Evolutionary conservation across 2,329 filamentous ascomycete genomes (phyloP), one percentile per base, ranked within the genome.

Genomic region (Colletotrichum noveboracense): DNA sequence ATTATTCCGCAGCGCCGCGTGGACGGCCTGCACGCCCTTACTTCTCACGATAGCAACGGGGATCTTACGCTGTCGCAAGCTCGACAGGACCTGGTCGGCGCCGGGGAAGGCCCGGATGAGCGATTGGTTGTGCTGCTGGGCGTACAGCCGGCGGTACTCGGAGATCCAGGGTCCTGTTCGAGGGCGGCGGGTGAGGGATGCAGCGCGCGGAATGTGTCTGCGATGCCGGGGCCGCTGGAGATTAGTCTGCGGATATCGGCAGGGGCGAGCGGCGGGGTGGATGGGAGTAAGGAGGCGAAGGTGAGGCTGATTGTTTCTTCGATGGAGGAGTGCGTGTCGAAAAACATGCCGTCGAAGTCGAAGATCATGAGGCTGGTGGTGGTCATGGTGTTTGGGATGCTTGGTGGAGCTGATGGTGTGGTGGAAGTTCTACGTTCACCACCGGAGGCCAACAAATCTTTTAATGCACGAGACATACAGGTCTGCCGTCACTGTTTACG

Each of bases 281-380:
- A 30, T 55, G 64, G 43, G 16, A 56, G 28, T 10, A 78, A 67
- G 21, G 64, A 58, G 12, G 72, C 38, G 58, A 76, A 78, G 14
- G 77, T 78, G 30, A 77, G 64, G 52, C 76, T 77, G 66, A 76
- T 76, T 52, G 66, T 70, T 60, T 75, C 74, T 26, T 66, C 65
- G 32, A 77, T 77, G 30, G 77, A 75, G 16, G 61, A 24, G 60
- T 77, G 66, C 8, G 74, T 77, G 52, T 79, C 74, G 66, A 78
- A 78, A 26, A 78, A 62, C n/a, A 66, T 78, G 64, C 76, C 71
- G 36, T 77, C 76, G 34, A 78, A 79, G 32, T 77, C 74, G 34
- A 52, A 77, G 13, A 78, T 76, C 3, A 78, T 65, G 18, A 79
- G 74, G n/a, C 58, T 66, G 18, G 56, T 38, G 34, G 32, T 7